A percentile compares a stretch with the other conserved stretches of the same genome.
Evolutionary conservation across 2,329 filamentous ascomycete genomes (phyloP).

Genomic region (Sporothrix humicola): DNA sequence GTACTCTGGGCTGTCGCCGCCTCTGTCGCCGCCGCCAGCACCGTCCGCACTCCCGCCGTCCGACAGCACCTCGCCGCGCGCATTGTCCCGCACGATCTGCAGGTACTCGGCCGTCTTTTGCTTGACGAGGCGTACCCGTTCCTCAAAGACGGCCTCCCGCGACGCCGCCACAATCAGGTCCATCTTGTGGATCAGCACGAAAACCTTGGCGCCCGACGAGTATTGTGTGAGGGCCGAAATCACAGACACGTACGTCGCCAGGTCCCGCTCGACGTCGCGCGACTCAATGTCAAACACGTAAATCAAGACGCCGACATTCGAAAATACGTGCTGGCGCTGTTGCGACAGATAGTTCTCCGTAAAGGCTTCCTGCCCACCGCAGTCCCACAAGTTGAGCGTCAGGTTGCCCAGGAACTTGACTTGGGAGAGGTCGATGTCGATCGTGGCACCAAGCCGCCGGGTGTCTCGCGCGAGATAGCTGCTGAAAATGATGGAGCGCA

Average conservation of each 20-base stretch:
- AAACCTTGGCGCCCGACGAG: conserved; percentile 80
- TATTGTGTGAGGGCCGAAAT: conserved; percentile 87
- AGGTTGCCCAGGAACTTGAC: conserved; percentile 99
- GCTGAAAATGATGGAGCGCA: conserved; percentile 98
- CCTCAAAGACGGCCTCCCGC: conserved; percentile 81
- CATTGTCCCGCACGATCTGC: conserved; percentile 46
- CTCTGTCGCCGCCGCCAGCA: not conserved
- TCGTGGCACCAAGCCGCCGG: conserved; percentile 88
- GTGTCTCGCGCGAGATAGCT: conserved; percentile 99
- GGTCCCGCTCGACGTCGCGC: conserved; percentile 88
- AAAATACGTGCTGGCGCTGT: conserved; percentile 95
- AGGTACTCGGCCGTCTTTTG: conserved; percentile 69
- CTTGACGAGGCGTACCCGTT: conserved; percentile 77
- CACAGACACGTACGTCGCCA: conserved; percentile 90
- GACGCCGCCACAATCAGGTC: conserved; percentile 84
- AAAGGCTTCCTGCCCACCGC: conserved; percentile 97
- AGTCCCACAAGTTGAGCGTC: conserved; percentile 98
- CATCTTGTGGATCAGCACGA: conserved; percentile 98
- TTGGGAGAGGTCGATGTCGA: conserved; percentile 97
- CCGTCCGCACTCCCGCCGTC: not conserved
- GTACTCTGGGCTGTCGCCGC: conserved; percentile 1
- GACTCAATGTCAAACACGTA: conserved; percentile 99
- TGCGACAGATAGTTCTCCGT: conserved; percentile 98
- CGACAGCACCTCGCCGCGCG: conserved; percentile 38
- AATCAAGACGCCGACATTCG: conserved; percentile 93